These are phyloP conservation scores for Malania oleifera DNA, from an alignment of 164 flowering plant species.

Conservation along the genomic window DNA sequence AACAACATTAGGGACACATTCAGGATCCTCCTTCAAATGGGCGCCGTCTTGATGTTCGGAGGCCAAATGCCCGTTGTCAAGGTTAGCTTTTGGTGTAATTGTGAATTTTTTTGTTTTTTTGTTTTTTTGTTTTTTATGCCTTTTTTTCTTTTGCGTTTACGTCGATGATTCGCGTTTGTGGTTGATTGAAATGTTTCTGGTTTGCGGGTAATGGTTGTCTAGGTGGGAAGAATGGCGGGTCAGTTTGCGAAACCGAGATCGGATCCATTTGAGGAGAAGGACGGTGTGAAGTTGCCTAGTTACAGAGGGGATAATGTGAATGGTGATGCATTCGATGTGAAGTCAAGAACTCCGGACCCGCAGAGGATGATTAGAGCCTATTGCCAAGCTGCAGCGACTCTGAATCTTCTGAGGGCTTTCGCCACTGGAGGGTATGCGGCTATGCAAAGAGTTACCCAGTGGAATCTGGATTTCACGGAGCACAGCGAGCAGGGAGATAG, in stretches of 20 bases:
- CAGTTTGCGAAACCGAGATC: conserved; percentile 97
- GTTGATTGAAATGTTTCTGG: background rate
- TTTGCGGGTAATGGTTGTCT: conserved; percentile 2
- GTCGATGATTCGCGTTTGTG: background rate
- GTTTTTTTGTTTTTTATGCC: background rate
- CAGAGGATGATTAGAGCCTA: conserved; percentile 87
- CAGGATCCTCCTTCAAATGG: conserved; percentile 82
- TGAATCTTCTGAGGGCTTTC: conserved; percentile 82
- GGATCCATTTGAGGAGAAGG: conserved; percentile 67
- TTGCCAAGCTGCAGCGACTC: conserved; percentile 79
- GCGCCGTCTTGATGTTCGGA: conserved; percentile 81
- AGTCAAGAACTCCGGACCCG: conserved; percentile 78
- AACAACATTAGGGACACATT: conserved; percentile 86
- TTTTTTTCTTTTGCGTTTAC: background rate
- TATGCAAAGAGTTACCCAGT: conserved; percentile 89
- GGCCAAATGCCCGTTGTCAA: conserved; percentile 84
- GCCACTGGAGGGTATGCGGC: conserved; percentile 97
- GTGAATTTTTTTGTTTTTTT: background rate
- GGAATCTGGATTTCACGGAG: conserved; percentile 89
- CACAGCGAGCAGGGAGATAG: conserved; percentile 93
- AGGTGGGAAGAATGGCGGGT: conserved; percentile 99
- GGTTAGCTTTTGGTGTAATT: conserved; percentile 26
- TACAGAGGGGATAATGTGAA: conserved; percentile 90
- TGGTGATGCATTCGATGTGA: conserved; percentile 71
- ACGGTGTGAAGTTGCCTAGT: conserved; percentile 88